Percentiles rank a stretch among this genome's conserved stretches.
Conservation (phyloP, 148 eudicot species). For the Vaccinium corymbosum region DNA sequence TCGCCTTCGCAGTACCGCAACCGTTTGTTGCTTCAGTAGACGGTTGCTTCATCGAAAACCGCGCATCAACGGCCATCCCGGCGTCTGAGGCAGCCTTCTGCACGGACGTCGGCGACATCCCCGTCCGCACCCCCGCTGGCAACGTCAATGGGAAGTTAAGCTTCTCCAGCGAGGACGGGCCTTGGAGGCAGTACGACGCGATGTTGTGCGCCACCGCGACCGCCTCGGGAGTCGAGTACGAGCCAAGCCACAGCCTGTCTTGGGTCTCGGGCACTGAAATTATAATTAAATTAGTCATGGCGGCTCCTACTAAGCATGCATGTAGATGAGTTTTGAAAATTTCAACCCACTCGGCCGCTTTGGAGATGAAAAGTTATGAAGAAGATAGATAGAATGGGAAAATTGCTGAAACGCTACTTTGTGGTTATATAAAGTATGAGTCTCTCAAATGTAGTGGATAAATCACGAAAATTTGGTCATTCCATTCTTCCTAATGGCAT, state of each 20-base stretch:
- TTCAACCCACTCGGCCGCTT: background rate
- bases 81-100: slow-evolving; percentile 40
- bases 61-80: slow-evolving; percentile 39
- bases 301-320: background rate
- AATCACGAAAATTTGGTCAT: background rate
- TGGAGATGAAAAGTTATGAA: background rate
- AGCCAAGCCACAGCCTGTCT: slow-evolving; percentile 42
- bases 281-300: background rate
- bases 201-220: slow-evolving; percentile 37
- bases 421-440: background rate
- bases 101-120: slow-evolving; percentile 32
- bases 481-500: background rate
- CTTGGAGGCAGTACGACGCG: slow-evolving; percentile 29
- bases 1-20: too few species aligned
- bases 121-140: slow-evolving; percentile 6
- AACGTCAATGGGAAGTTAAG: slow-evolving; percentile 31
- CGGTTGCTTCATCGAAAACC: slow-evolving; percentile 5
- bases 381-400: background rate
- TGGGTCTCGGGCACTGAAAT: slow-evolving; percentile 25
- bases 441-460: background rate
- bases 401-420: background rate
- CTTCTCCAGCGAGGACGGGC: slow-evolving; percentile 11
- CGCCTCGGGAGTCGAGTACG: slow-evolving; percentile 35
- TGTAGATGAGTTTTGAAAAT: background rate
- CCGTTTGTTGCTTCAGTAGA: background rate